Evolutionary conservation across 257 asterid genomes (phyloP).

Genomic region (Lantana camara): DNA sequence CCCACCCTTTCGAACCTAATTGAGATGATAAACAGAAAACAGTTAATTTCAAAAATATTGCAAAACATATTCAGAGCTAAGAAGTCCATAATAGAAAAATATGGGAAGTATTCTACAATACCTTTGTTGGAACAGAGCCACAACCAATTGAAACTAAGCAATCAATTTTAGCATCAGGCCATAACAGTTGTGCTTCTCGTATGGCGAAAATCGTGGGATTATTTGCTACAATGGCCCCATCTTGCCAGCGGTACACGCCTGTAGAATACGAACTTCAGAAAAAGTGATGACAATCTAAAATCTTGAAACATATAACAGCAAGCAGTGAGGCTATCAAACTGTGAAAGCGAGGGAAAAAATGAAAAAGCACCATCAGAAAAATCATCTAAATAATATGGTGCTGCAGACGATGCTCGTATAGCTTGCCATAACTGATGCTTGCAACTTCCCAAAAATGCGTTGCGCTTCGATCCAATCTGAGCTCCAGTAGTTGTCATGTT

Average conservation of each 20-base stretch:
- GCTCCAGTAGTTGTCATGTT: constrained; percentile 70
- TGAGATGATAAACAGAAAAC: constrained; percentile 25
- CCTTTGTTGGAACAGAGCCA: constrained; percentile 97
- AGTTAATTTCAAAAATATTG: too few relatives aligned
- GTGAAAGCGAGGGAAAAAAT: constrained; percentile 16
- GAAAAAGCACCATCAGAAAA: constrained; percentile 90
- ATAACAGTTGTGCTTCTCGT: constrained; percentile 92
- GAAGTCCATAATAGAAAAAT: constrained; percentile 9
- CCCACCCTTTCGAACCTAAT: constrained; percentile 91
- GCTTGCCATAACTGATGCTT: constrained; percentile 97
- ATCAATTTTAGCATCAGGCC: constrained; percentile 97
- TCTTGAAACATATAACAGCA: too few relatives aligned
- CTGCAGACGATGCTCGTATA: constrained; percentile 99
- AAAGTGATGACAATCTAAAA: constrained; percentile 17
- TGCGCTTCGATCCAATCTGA: constrained; percentile 76
- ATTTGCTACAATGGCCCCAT: constrained; percentile 99
- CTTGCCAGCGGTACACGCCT: constrained; percentile 96
- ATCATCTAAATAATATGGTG: constrained; percentile 99
- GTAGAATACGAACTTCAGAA: constrained; percentile 26
- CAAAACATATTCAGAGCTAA: too few relatives aligned
- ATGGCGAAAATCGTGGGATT: constrained; percentile 94
- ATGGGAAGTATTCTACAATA: constrained; percentile 26
- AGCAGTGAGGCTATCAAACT: not conserved
- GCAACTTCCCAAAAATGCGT: constrained; percentile 95
- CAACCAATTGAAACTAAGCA: constrained; percentile 97